Conservation (phyloP, 2,329 filamentous ascomycete genomes). For the Colletotrichum sp. region DNA sequence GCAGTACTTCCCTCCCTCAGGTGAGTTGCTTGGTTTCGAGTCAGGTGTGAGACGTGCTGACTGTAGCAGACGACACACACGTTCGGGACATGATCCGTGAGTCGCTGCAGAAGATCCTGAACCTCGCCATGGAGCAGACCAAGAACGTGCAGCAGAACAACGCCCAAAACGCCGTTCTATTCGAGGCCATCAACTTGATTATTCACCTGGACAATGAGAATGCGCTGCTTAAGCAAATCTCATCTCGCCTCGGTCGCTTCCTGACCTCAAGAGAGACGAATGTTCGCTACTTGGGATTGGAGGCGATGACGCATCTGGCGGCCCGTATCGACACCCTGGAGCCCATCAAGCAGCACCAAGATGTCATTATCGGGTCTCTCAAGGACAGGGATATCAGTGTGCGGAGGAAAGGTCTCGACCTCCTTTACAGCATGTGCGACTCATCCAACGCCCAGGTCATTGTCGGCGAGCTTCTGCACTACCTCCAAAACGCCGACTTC, state of each 20-base stretch:
- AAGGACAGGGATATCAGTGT: conserved; percentile 98
- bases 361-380: conserved; percentile 91
- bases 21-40: conserved; percentile 51
- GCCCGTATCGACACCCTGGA: conserved; percentile 92
- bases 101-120: conserved; percentile 88
- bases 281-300: conserved; percentile 91
- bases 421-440: conserved; percentile 99
- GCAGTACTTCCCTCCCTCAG: conserved; percentile 95
- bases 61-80: conserved; percentile 79
- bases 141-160: conserved; percentile 99
- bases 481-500: conserved; percentile 95
- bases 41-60: background rate
- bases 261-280: conserved; percentile 98
- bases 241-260: conserved; percentile 87
- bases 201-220: conserved; percentile 97
- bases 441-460: conserved; percentile 92
- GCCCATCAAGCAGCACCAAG: conserved; percentile 97
- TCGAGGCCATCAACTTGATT: conserved; percentile 97
- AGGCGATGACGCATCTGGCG: conserved; percentile 98
- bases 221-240: conserved; percentile 95
- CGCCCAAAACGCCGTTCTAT: conserved; percentile 95
- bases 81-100: conserved; percentile 91
- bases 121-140: conserved; percentile 88
- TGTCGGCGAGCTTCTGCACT: conserved; percentile 90
- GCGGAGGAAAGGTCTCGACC: conserved; percentile 89